A percentile compares a stretch with the other conserved stretches of the same genome.
Evolutionary conservation across 2,329 filamentous ascomycete species (phyloP).

Genomic region (Fusarium beomiforme): DNA sequence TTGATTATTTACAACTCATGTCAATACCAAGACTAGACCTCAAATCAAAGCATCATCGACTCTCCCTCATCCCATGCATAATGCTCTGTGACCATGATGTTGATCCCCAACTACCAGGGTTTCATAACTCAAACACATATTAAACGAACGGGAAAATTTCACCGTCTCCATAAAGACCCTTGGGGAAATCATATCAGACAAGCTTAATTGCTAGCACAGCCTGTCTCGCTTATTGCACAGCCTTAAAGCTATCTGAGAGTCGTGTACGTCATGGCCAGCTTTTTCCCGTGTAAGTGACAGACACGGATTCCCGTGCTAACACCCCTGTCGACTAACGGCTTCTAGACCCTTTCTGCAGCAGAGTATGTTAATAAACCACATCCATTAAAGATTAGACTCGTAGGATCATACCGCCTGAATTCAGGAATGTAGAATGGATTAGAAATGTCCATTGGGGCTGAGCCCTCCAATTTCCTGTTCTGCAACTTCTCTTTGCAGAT

Average conservation of each 20-base stretch:
- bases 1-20: neutral
- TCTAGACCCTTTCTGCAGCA: conserved; percentile 3
- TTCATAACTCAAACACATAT: neutral
- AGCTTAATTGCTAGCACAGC: conserved; percentile 30
- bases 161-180: conserved; percentile 28
- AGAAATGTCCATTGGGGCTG: conserved; percentile 27
- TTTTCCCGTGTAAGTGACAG: neutral
- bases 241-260: conserved; percentile 14
- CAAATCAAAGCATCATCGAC: conserved; percentile 28
- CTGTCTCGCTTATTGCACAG: conserved; percentile 5
- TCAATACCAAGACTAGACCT: neutral
- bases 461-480: conserved; percentile 23
- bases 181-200: conserved; percentile 2
- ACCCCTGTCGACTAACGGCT: conserved; percentile 1
- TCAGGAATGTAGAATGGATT: neutral
- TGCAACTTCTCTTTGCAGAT: conserved; percentile 23
- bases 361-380: neutral
- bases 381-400: neutral
- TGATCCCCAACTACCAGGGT: conserved; percentile 1
- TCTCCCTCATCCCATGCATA: neutral
- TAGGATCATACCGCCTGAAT: too few relatives aligned
- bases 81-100: neutral
- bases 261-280: conserved; percentile 25
- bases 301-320: neutral
- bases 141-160: conserved; percentile 26